These are phyloP conservation scores for Mycena belliarum DNA, from an alignment of 768 basidiomycete species.

Conservation along the genomic window DNA sequence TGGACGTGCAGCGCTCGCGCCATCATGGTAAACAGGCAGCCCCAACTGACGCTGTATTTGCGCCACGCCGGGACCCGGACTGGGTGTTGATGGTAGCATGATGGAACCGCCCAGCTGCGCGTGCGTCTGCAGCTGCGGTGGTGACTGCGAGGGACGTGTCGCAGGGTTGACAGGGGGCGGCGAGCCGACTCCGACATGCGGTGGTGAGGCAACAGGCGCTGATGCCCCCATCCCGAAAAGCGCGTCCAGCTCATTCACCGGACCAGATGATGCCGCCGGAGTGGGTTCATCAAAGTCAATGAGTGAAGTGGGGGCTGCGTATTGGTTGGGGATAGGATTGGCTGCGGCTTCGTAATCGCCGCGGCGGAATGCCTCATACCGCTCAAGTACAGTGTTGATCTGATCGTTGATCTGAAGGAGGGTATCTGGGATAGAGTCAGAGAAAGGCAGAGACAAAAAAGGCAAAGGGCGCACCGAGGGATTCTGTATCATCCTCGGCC, in stretches of 20 bases:
- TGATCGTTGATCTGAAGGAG: slow-evolving; percentile 97
- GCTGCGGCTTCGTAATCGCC: slow-evolving; percentile 79
- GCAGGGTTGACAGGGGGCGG: slow-evolving; percentile 29
- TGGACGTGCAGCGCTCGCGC: neutral
- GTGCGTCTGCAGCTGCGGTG: slow-evolving; percentile 21
- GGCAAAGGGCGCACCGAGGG: slow-evolving; percentile 63
- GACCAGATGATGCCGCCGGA: slow-evolving; percentile 19
- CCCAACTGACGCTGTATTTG: slow-evolving; percentile 13
- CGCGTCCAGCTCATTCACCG: slow-evolving; percentile 58
- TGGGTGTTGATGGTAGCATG: slow-evolving; percentile 45
- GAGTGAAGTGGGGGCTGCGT: slow-evolving; percentile 53
- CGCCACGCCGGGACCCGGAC: neutral
- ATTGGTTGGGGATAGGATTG: slow-evolving; percentile 68
- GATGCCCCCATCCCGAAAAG: slow-evolving; percentile 45
- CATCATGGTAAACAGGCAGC: slow-evolving; percentile 22
- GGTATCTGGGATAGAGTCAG: slow-evolving; percentile 58
- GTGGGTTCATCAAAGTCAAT: slow-evolving; percentile 75
- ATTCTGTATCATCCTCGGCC: slow-evolving; percentile 87
- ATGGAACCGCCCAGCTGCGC: slow-evolving; percentile 36
- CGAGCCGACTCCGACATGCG: slow-evolving; percentile 7
- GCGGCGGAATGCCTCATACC: slow-evolving; percentile 91
- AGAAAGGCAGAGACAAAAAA: neutral
- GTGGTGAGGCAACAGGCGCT: too few relatives aligned
- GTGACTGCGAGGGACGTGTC: slow-evolving; percentile 25
- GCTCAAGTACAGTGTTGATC: slow-evolving; percentile 87